Evolutionary conservation across 768 basidiomycete species (phyloP).

Genomic region (Crassisporium funariophilum): DNA sequence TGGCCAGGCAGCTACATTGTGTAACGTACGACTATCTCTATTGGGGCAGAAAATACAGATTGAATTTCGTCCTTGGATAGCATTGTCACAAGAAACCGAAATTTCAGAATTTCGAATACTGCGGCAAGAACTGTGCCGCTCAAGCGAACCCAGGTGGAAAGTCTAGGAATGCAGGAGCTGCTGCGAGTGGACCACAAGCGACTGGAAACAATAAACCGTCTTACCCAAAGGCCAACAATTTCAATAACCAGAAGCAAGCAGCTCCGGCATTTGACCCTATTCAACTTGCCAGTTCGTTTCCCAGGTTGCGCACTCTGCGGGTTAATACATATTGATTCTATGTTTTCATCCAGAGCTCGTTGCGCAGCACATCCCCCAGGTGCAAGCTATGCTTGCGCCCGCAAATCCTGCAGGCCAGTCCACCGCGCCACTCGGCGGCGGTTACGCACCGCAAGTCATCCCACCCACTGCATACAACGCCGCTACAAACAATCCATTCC

Average conservation of each 20-base stretch:
- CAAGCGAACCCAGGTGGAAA: conserved; percentile 39
- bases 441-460: conserved; percentile 20
- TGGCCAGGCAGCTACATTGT: conserved; percentile 43
- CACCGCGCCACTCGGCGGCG: conserved; percentile 12
- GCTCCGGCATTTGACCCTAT: conserved; percentile 37
- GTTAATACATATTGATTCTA: not conserved
- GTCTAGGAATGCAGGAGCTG: conserved; percentile 10
- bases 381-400: conserved; percentile 39
- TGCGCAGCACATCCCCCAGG: conserved; percentile 48
- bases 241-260: conserved; percentile 19
- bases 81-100: conserved; percentile 63
- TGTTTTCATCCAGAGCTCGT: conserved; percentile 38
- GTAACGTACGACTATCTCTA: conserved; percentile 38
- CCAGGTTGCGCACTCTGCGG: not conserved
- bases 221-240: conserved; percentile 17
- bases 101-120: conserved; percentile 59
- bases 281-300: conserved; percentile 41
- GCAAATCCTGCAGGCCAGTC: conserved; percentile 2
- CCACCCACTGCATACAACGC: conserved; percentile 15
- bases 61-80: conserved; percentile 25
- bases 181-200: conserved; percentile 8
- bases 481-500: conserved; percentile 34
- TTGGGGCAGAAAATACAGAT: not conserved
- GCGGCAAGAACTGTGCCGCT: conserved; percentile 64
- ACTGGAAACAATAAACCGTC: conserved; percentile 11